Evolutionary conservation across 2,329 filamentous ascomycete genomes (phyloP).

Genomic region (Reticulascus tulasneorum): DNA sequence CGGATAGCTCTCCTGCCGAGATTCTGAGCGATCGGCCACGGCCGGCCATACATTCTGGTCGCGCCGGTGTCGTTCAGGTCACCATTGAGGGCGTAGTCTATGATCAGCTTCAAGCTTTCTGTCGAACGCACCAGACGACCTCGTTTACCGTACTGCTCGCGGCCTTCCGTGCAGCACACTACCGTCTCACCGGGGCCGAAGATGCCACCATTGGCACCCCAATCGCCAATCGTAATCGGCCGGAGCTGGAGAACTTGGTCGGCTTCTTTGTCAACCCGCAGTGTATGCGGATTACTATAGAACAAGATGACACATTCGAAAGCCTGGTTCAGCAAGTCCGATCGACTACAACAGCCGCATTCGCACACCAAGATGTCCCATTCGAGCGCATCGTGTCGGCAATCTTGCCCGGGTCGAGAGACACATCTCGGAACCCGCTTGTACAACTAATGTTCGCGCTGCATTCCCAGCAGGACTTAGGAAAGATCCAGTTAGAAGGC

Average conservation of each 20-base stretch:
- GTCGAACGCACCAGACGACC: slow-evolving; percentile 2
- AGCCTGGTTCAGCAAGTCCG: slow-evolving; percentile 13
- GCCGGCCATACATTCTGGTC: slow-evolving; percentile 5
- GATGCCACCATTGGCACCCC: slow-evolving; percentile 18
- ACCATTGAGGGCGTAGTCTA: slow-evolving; percentile 5
- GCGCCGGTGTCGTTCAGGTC: slow-evolving; percentile 8
- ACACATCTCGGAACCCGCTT: slow-evolving; percentile 1
- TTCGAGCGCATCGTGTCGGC: not conserved
- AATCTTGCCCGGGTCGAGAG: not conserved
- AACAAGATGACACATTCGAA: slow-evolving; percentile 11
- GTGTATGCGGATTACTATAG: slow-evolving; percentile 18
- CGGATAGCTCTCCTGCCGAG: slow-evolving; percentile 4
- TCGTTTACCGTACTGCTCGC: slow-evolving; percentile 16
- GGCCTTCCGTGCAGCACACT: slow-evolving; percentile 20
- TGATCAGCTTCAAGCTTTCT: slow-evolving; percentile 5
- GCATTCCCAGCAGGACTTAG: not conserved
- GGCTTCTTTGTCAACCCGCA: slow-evolving; percentile 22
- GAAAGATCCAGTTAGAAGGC: not conserved
- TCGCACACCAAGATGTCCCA: slow-evolving; percentile 17
- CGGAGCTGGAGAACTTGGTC: slow-evolving; percentile 5
- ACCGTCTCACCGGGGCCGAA: slow-evolving; percentile 17
- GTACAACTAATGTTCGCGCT: not conserved
- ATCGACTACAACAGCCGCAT: slow-evolving; percentile 1
- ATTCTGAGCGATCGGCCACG: slow-evolving; percentile 1
- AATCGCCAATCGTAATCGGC: slow-evolving; percentile 1